phyloP scores from a whole-genome alignment of 2,329 filamentous ascomycete species.

The Fusarium drepaniforme region DNA sequence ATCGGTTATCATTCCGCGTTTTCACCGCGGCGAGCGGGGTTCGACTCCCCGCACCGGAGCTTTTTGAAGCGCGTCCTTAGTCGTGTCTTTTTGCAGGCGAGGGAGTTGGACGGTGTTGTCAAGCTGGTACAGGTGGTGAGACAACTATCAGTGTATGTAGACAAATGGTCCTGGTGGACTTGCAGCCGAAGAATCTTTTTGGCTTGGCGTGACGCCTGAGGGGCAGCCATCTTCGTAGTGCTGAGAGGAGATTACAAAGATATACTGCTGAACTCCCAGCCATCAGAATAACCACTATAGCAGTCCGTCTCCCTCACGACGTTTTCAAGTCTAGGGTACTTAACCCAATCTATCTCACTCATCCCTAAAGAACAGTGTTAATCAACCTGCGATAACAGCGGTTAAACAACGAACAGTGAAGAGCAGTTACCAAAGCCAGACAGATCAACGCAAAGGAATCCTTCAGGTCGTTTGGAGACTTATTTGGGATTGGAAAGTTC shows the following conservation, averaged over 20 bases:
- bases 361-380: background rate
- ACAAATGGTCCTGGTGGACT: background rate
- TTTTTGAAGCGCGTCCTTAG: background rate
- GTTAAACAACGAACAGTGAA: background rate
- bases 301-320: background rate
- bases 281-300: background rate
- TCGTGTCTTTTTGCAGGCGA: background rate
- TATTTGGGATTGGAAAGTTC: no score
- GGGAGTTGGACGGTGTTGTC: background rate
- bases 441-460: background rate
- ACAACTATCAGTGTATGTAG: no score
- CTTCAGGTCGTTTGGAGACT: background rate
- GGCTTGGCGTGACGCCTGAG: background rate
- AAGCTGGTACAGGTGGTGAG: background rate
- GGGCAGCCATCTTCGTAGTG: background rate
- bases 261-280: background rate
- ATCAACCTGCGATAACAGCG: no score
- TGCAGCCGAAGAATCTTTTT: background rate
- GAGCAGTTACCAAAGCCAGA: background rate
- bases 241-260: background rate
- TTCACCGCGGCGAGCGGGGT: slow-evolving; percentile 9
- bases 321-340: background rate
- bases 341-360: background rate
- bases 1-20: slow-evolving; percentile 10
- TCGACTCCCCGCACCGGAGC: slow-evolving; percentile 9